Evolutionary conservation across 257 asterid genomes (phyloP).

Genomic region (Euphrasia confusa): DNA sequence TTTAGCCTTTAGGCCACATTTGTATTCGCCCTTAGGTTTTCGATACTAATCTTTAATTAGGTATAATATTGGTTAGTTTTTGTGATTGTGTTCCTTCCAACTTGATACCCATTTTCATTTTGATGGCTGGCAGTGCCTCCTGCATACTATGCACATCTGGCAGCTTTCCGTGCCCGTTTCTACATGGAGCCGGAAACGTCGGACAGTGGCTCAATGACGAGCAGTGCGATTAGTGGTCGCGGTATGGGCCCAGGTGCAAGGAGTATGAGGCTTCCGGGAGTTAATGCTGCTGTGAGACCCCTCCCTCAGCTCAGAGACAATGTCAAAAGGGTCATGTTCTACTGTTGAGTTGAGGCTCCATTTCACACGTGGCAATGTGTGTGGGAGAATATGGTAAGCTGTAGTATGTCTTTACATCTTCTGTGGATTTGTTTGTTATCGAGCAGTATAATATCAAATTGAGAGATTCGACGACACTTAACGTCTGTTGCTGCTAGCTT

Average conservation of each 20-base stretch:
- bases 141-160: conserved; percentile 90
- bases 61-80: neutral
- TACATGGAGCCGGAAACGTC: conserved; percentile 92
- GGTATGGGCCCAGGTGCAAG: conserved; percentile 51
- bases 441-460: neutral
- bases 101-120: neutral
- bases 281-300: conserved; percentile 68
- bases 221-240: conserved; percentile 55
- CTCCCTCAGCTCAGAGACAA: conserved; percentile 89
- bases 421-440: neutral
- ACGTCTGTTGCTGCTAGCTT: neutral
- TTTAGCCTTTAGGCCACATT: too few species aligned
- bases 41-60: neutral
- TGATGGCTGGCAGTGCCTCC: conserved; percentile 66
- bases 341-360: conserved; percentile 59
- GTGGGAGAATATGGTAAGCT: too few species aligned
- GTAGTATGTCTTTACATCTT: neutral
- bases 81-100: neutral
- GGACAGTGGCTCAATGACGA: conserved; percentile 70
- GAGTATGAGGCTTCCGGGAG: conserved; percentile 47
- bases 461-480: neutral
- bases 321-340: conserved; percentile 89
- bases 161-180: conserved; percentile 94
- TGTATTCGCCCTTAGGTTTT: too few species aligned
- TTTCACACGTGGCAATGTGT: neutral